Evolutionary conservation across 169 alveolate species (phyloP).

Genomic region (Babesia sp.): DNA sequence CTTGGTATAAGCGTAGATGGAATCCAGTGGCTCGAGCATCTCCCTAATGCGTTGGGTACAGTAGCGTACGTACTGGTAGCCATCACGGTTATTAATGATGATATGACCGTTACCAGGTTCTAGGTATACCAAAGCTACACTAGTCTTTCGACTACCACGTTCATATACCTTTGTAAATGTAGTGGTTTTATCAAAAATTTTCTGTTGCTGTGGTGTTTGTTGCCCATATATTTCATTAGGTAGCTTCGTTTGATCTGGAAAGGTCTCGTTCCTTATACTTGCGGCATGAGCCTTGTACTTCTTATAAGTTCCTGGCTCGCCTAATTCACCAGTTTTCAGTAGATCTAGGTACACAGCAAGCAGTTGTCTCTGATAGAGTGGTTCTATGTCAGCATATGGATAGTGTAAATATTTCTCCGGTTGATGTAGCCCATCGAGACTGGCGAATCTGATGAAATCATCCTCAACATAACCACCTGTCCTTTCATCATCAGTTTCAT

Average conservation of each 20-base stretch:
- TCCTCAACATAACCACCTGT: conserved; percentile 13
- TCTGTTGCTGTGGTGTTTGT: background rate
- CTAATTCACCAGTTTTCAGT: conserved; percentile 51
- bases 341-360: conserved; percentile 54
- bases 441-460: conserved; percentile 50
- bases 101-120: conserved; percentile 78
- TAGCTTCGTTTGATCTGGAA: conserved; percentile 47
- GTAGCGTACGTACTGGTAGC: conserved; percentile 76
- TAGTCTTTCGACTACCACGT: conserved; percentile 58
- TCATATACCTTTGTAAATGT: conserved; percentile 47
- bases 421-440: conserved; percentile 58
- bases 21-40: conserved; percentile 71
- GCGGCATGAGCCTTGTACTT: conserved; percentile 43
- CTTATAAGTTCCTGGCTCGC: conserved; percentile 39
- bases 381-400: conserved; percentile 61
- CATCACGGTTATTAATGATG: conserved; percentile 75
- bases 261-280: conserved; percentile 22
- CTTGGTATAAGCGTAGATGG: conserved; percentile 62
- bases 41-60: conserved; percentile 65
- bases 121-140: conserved; percentile 72
- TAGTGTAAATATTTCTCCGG: conserved; percentile 43
- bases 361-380: conserved; percentile 51
- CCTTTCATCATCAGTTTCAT: conserved; percentile 15
- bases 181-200: background rate
- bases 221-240: conserved; percentile 36